Base-by-base conservation (phyloP, 805 yeast genomes). In the Cyberlindnera samutprakarnensis region DNA sequence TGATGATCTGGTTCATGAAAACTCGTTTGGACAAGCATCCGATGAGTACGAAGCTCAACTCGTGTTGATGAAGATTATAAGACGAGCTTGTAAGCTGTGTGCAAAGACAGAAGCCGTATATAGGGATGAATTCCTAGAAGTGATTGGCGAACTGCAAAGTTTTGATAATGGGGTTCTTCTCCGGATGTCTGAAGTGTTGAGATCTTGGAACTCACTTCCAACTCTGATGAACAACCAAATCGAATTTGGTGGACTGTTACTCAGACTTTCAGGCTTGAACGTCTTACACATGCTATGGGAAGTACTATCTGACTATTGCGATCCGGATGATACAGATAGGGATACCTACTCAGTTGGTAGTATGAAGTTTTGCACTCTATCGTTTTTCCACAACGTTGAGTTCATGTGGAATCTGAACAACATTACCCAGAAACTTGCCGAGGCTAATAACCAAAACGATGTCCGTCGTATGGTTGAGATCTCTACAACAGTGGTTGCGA, bases 351-450 rank as follows among this genome's bases (percentile, higher is more conserved):
- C 29, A 8, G 43, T 43, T 20, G 44, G 46, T 5, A 28, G 32
- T 2, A 25, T 47, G 38, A 50, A 48, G 25, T 50, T 37, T 37
- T 43, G 45, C 22, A 25, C 43, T 2, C 23, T 48, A 13, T 36
- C 40, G 7, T 36, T 46, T 2, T 42, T 46, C 0, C 49, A 50
- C 28, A 20, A 43, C 23, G 39, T 50, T 29, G 52, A 42, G 20
- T 14, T 50, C 4, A 29, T 48, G 18, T 31, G 32, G 17, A 33
- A 39, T 16, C 30, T 47, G 18, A 44, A 36, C 25, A 18, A 9
- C 7, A 22, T 37, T 25, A 39, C 42, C 27, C 12, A 21, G 6
- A 12, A 17, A 2, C 27, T 26, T 8, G 15, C 30, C 6, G 23
- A 31, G 9, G 12, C 20, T 18, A 38, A 32, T 4, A 36, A 35